phyloP scores from a whole-genome alignment of 139 green algal genomes.

The Coccomyxa sp. region DNA sequence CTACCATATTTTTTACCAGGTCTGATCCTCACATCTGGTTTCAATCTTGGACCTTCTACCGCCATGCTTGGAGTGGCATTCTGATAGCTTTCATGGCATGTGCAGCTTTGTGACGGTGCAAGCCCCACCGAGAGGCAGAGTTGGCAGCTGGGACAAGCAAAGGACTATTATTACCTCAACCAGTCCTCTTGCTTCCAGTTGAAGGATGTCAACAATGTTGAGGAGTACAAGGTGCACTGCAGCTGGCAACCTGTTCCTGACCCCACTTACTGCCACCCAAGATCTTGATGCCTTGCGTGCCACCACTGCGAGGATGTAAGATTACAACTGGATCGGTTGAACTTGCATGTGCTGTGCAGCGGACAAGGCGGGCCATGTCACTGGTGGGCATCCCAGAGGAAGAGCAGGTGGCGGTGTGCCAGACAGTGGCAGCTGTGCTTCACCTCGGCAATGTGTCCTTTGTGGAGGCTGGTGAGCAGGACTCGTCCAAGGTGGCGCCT shows the following conservation, averaged over 20 bases:
- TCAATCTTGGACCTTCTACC: not conserved
- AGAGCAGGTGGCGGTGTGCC: conserved; percentile 78
- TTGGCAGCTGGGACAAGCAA: conserved; percentile 58
- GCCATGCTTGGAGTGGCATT: not conserved
- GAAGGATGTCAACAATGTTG: conserved; percentile 76
- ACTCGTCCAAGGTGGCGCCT: conserved; percentile 21
- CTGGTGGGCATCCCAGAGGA: conserved; percentile 85
- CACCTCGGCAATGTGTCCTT: conserved; percentile 95
- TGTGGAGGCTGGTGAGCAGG: conserved; percentile 35
- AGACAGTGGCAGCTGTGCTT: conserved; percentile 86
- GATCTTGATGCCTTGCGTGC: not conserved
- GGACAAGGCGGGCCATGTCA: conserved; percentile 86
- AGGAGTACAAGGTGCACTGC: conserved; percentile 75
- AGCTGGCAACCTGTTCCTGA: not conserved
- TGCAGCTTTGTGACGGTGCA: conserved; percentile 88
- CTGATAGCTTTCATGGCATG: no score
- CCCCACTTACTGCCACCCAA: not conserved
- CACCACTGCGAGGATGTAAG: not conserved
- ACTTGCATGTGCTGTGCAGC: conserved; percentile 23
- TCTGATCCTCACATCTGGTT: conserved; percentile 7
- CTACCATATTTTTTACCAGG: conserved; percentile 99
- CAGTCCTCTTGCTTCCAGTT: conserved; percentile 85
- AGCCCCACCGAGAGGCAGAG: conserved; percentile 49
- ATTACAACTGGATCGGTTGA: not conserved
- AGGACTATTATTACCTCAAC: conserved; percentile 85